Evolutionary conservation across 1,284 basidiomycete species (phyloP), one percentile per base, ranked within the genome.

Genomic region (Microbotryomycetes sp.): DNA sequence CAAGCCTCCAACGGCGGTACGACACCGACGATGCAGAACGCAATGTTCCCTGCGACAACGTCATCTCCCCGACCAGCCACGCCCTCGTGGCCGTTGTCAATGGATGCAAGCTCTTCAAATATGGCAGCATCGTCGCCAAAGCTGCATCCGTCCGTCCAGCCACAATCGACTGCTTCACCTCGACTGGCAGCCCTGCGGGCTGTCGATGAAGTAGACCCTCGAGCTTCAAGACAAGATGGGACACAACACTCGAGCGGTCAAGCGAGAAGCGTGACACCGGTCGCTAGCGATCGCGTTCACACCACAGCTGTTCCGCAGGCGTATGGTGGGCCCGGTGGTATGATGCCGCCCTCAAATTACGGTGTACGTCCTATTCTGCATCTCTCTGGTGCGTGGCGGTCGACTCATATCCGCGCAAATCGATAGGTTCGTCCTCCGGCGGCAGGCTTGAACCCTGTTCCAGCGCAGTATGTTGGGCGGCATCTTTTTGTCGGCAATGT

Each of bases 401-500:
- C n/a, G n/a, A n/a, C n/a, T n/a, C n/a, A n/a, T n/a, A n/a, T n/a
- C n/a, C n/a, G n/a, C n/a, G n/a, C n/a, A n/a, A n/a, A 9, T 29
- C 28, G 50, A 52, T 24, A 28, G 5, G 15, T 16, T 52, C 23
- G 26, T 13, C 6, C 24, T n/a, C 15, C 52, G 23, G 30, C 5
- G 16, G 47, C 47, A n/a, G 21, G 54, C 7, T 18, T 48, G 21
- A 3, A 49, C 7, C 46, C 51, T 1, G 47, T 51, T 0, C 51
- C 46, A 11, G 31, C 45, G 16, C 55, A 52, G 23, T 71, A 68
- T 49, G 57, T 60, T 15, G 64, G 68, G 41, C 55, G 71, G 24
- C 71, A 72, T 41, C 81, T 91, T 11, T 93, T 91, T 71, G 87
- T 91, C 45, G 90, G 89, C 58, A 93, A 93, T 73, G 87, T 90